phyloP scores from a whole-genome alignment of 2,329 filamentous ascomycete species.

The Sarocladiaceae sp. region DNA sequence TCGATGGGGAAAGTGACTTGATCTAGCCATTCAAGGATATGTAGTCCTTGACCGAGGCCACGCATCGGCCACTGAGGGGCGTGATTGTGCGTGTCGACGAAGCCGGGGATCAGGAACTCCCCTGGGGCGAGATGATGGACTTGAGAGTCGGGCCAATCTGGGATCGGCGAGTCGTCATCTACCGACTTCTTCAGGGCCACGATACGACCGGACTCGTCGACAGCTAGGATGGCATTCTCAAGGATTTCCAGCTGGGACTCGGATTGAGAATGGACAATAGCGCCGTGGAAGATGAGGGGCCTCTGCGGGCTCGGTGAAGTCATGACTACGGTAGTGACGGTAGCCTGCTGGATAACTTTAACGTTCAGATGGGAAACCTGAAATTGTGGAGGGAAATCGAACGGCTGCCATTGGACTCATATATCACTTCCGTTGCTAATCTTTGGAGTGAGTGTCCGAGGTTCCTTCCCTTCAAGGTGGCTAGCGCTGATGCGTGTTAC shows the following conservation, averaged over 20 bases:
- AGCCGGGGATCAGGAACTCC: slow-evolving; percentile 54
- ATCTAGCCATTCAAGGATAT: slow-evolving; percentile 60
- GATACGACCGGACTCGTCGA: slow-evolving; percentile 17
- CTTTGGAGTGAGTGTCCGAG: too few relatives aligned
- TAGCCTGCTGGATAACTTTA: too few relatives aligned
- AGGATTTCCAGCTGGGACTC: slow-evolving; percentile 31
- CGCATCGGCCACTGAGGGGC: slow-evolving; percentile 53
- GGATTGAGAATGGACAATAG: too few relatives aligned
- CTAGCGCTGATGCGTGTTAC: too few relatives aligned
- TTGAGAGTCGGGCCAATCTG: slow-evolving; percentile 5
- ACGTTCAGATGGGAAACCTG: too few relatives aligned
- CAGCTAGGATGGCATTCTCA: slow-evolving; percentile 30
- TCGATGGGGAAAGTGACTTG: slow-evolving; percentile 63
- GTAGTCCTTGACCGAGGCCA: slow-evolving; percentile 44
- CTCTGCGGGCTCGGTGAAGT: too few relatives aligned
- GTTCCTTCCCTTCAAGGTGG: too few relatives aligned
- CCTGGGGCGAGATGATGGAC: slow-evolving; percentile 28
- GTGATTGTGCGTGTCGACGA: slow-evolving; percentile 61
- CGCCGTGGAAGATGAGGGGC: too few relatives aligned
- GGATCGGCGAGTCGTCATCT: neutral
- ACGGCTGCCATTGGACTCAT: too few relatives aligned
- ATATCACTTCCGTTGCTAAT: too few relatives aligned
- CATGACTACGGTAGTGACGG: too few relatives aligned
- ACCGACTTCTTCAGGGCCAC: slow-evolving; percentile 14
- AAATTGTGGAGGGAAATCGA: too few relatives aligned